Conservation (phyloP, 768 basidiomycete species). For the Kwoniella sp. region DNA sequence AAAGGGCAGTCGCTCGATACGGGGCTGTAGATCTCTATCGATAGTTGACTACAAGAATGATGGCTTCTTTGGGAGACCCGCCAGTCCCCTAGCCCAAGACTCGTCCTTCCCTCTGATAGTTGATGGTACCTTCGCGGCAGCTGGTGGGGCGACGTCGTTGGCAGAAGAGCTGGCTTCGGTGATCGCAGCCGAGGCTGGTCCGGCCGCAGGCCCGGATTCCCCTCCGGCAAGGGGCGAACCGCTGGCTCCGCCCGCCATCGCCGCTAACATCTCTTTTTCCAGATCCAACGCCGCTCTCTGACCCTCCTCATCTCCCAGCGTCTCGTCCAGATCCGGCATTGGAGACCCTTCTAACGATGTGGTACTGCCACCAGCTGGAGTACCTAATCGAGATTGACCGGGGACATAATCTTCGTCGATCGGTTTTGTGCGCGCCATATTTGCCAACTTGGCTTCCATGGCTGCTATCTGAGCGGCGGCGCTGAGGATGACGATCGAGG, state of each 20-base stretch:
- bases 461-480: slow-evolving; percentile 85
- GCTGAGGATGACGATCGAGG: slow-evolving; percentile 51
- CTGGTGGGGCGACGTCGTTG: neutral
- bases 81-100: slow-evolving; percentile 8
- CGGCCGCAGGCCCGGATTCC: too few species aligned
- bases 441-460: slow-evolving; percentile 89
- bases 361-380: neutral
- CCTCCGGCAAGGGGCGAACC: too few species aligned
- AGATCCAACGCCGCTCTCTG: slow-evolving; percentile 33
- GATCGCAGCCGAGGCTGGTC: too few species aligned
- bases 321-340: slow-evolving; percentile 1
- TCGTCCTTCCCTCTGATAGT: neutral
- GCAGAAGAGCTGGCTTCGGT: too few species aligned
- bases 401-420: slow-evolving; percentile 37
- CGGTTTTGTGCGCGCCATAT: slow-evolving; percentile 58
- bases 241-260: neutral
- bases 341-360: slow-evolving; percentile 6
- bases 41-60: slow-evolving; percentile 12
- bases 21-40: too few species aligned
- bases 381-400: slow-evolving; percentile 12
- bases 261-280: slow-evolving; percentile 24
- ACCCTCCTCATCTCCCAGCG: slow-evolving; percentile 18
- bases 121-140: neutral
- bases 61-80: slow-evolving; percentile 38
- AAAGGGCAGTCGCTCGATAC: too few species aligned